A percentile compares a stretch with the other conserved stretches of the same genome.
These are phyloP conservation scores for Macrolepiota dolichaula DNA, from an alignment of 768 basidiomycete species.

Conservation along the genomic window DNA sequence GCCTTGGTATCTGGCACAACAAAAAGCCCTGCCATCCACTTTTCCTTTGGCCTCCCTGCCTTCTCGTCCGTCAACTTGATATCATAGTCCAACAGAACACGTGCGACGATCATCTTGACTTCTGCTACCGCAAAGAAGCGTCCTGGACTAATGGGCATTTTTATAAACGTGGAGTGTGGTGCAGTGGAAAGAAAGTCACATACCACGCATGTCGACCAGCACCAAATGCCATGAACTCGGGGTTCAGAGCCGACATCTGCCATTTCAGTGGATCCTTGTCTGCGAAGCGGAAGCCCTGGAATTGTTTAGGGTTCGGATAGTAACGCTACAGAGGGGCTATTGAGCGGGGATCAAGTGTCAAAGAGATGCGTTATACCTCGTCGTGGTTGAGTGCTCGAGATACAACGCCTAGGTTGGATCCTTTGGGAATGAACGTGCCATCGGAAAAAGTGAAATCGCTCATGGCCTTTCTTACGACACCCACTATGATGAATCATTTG, in stretches of 20 bases:
- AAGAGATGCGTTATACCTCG: no score
- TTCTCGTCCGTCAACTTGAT: constrained; percentile 24
- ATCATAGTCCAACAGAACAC: constrained; percentile 37
- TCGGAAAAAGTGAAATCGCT: constrained; percentile 43
- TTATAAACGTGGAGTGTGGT: background rate
- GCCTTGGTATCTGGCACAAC: constrained; percentile 14
- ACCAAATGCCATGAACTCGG: constrained; percentile 30
- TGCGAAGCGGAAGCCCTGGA: constrained; percentile 40
- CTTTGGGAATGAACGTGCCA: constrained; percentile 37
- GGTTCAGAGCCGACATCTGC: constrained; percentile 23
- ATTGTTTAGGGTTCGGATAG: constrained; percentile 30
- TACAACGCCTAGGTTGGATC: constrained; percentile 28
- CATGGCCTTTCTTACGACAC: constrained; percentile 28
- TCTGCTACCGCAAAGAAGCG: constrained; percentile 41
- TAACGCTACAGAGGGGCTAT: constrained; percentile 9
- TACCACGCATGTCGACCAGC: constrained; percentile 27
- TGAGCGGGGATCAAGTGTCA: no score
- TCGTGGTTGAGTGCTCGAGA: constrained; percentile 22
- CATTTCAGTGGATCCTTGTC: constrained; percentile 18
- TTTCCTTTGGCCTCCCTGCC: constrained; percentile 3
- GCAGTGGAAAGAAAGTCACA: background rate
- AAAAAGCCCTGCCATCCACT: constrained; percentile 14
- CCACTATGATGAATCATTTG: constrained; percentile 16
- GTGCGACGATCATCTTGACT: constrained; percentile 43
- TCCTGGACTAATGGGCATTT: constrained; percentile 23